Base-by-base conservation (phyloP, 2,329 filamentous ascomycete species). In the Pseudogymnoascus sp. region DNA sequence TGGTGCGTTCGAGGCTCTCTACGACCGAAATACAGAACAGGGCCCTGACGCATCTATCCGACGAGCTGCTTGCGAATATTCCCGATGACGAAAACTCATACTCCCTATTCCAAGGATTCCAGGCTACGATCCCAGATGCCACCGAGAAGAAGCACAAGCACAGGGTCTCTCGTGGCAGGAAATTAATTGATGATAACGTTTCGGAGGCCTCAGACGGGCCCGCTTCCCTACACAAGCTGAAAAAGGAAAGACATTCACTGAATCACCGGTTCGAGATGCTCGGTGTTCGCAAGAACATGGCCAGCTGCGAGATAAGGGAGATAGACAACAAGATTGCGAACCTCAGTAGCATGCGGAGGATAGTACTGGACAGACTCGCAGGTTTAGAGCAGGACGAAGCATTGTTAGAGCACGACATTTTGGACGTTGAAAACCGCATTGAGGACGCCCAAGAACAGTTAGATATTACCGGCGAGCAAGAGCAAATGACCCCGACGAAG, bases 261-360 rank as follows among this genome's bases (percentile, higher is more conserved):
- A 87, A 89, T 77, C 92, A 95, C 74, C 85, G 91, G 67, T 80
- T 99, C 68, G 92, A 97, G 71, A 90, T 97, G 84, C 86, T 97
- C 78, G 84, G 88, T 3, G 86, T 97, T 65, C 85, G 94, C 64
- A 99, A 99, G 76, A 96, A 94, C 72, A 97, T 99, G 93, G 93
- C 92, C 68, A 94, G 91, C 70, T 90, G 91, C 66, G 94, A 99
- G 75, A 97, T 99, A 63, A 86, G 87, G 64, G 94, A 99, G 71
- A 96, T 99, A 65, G 94, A 99, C 76, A 92, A 89, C 77, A 99
- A 97, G 76, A 93, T 99, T 66, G 85, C 91, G 64, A 97, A 97
- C 74, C 79, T 99, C 61, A 88, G 91, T 68, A 91, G 86, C 65
- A 97, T 97, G 91, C 88, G 94, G 67, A 89, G 88, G 71, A 95